A percentile compares a stretch with the other conserved stretches of the same genome.
Conservation (phyloP, 176 grass and related monocot species). For the Carex myosuroides region DNA sequence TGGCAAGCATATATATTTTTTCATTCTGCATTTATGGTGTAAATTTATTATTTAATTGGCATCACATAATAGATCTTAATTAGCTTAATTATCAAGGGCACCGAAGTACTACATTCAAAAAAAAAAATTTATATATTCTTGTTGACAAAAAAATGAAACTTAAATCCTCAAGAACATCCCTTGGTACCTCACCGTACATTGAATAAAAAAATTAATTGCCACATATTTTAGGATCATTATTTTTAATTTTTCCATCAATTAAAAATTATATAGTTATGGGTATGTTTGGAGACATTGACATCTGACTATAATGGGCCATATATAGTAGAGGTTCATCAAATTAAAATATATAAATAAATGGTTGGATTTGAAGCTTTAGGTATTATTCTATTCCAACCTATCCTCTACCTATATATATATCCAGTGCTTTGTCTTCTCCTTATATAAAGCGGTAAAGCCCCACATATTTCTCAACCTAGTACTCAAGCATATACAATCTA, state of each 20-base stretch:
- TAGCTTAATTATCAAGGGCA: no score
- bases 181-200: not conserved
- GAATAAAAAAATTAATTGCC: not conserved
- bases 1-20: no score
- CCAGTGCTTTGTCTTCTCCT: conserved; percentile 7
- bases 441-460: conserved; percentile 8
- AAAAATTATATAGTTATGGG: not conserved
- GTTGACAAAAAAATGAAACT: no score
- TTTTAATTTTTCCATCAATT: not conserved
- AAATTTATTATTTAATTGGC: no score
- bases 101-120: no score
- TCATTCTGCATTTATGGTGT: no score
- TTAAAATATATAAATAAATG: conserved; percentile 32
- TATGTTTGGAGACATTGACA: conserved; percentile 29
- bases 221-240: not conserved
- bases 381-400: not conserved
- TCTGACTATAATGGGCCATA: conserved; percentile 21
- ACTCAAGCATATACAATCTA: conserved; percentile 9
- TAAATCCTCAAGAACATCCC: not conserved
- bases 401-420: conserved; percentile 14
- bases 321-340: not conserved
- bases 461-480: conserved; percentile 22
- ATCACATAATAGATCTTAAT: no score
- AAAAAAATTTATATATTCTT: no score
- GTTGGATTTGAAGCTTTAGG: conserved; percentile 21